These are phyloP conservation scores for Wakefieldia striispora DNA, from an alignment of 768 basidiomycete genomes.

Conservation along the genomic window DNA sequence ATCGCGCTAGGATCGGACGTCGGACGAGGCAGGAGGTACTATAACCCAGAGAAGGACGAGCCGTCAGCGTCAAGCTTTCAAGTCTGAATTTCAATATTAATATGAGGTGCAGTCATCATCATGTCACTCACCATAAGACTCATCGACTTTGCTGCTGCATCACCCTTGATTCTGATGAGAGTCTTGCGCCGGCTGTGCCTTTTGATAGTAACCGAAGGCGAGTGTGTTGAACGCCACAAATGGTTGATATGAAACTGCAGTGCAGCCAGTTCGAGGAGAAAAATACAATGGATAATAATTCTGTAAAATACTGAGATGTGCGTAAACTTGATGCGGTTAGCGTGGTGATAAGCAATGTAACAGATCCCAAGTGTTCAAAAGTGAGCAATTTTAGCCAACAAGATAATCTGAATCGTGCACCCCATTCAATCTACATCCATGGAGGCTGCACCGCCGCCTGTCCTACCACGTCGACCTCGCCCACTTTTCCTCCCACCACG, in stretches of 20 bases:
- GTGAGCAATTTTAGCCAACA: conserved; percentile 7
- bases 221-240: no score
- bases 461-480: conserved; percentile 24
- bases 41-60: conserved; percentile 15
- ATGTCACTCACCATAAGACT: conserved; percentile 29
- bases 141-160: no score
- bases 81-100: background rate
- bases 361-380: conserved; percentile 8
- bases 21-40: conserved; percentile 12
- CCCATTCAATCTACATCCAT: conserved; percentile 31
- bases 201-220: no score
- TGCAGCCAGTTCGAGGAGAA: no score
- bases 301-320: conserved; percentile 28
- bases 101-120: background rate
- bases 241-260: no score
- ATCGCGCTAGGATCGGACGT: conserved; percentile 18
- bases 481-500: conserved; percentile 27
- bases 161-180: no score
- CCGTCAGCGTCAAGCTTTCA: background rate
- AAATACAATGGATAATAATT: conserved; percentile 19
- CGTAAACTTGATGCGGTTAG: conserved; percentile 12
- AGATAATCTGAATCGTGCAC: background rate
- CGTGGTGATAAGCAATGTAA: conserved; percentile 14
- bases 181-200: no score
- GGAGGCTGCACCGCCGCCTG: conserved; percentile 9